Base-by-base conservation (phyloP, 768 basidiomycete genomes). In the Mycena haematopus region DNA sequence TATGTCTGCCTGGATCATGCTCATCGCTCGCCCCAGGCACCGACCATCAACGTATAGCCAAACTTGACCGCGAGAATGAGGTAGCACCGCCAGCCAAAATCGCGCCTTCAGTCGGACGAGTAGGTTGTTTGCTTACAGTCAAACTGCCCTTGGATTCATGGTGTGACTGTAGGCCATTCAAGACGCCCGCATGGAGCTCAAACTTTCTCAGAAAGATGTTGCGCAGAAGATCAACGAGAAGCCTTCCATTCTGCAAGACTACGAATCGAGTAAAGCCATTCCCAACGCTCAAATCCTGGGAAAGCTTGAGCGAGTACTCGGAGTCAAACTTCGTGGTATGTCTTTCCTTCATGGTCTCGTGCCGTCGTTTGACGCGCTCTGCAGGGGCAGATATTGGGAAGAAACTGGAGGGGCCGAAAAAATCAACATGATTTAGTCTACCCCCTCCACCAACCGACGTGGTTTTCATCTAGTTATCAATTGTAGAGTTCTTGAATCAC, bases 181-280 rank as follows among this genome's bases (percentile, higher is more conserved):
- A 75, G 80, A 83, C 17, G 92, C 87, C 45, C 91, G 96, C 59
- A 79, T 83, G 79, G 93, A 89, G 25, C 83, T 88, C 74, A 83
- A 89, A 68, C 72, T 95, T 54, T 89, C 94, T 11, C 96, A 98
- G 77, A 96, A 96, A 77, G 95, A 96, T 52, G 79, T 96, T 40
- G 96, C 95, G 13, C 88, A 90, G 72, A 93, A 93, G 80, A 86
- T 95, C 71, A 98, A 97, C 74, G 94, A 95, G 79, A 96, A 95
- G 76, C 92, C 91, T 31, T 90, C 90, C 51, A 80, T 95, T 53
- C 78, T 94, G 36, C 91, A 93, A 74, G 95, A 95, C 69, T 94
- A 96, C 74, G 95, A 97, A 76, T 83, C 90, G 4, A 89, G 93
- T 58, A 90, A 86, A 76, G 95, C 95, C 33, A 85, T 93, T 40